phyloP scores from a whole-genome alignment of 2,329 filamentous ascomycete species.

The Ustulina deusta region DNA sequence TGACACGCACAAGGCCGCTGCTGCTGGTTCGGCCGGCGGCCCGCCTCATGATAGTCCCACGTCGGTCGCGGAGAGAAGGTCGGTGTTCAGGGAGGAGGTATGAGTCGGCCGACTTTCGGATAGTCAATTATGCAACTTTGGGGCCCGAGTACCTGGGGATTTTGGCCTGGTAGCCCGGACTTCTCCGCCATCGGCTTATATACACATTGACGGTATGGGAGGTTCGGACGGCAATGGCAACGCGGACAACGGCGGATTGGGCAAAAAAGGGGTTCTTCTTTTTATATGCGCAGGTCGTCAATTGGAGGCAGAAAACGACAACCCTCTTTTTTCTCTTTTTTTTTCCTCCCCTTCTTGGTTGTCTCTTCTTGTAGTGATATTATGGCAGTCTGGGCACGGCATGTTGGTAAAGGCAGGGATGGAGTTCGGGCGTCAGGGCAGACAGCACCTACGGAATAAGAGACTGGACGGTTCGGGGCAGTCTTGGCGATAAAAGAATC shows the following conservation, averaged over 20 bases:
- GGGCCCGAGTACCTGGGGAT: background rate
- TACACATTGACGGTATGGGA: background rate
- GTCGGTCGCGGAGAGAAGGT: conserved; percentile 46
- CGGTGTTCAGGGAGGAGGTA: conserved; percentile 49
- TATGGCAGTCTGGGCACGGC: conserved; percentile 17
- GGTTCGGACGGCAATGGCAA: background rate
- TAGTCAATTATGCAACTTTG: background rate
- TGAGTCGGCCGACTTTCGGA: conserved; percentile 20
- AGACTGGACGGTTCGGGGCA: conserved; percentile 5
- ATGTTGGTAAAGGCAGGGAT: conserved; percentile 8
- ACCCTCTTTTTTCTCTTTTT: background rate
- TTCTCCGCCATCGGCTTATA: background rate
- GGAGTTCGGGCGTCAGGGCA: conserved; percentile 28
- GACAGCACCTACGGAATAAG: conserved; percentile 5
- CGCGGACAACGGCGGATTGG: background rate
- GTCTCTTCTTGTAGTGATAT: conserved; percentile 19
- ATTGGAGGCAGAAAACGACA: background rate
- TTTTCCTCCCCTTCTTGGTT: background rate
- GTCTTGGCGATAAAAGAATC: conserved; percentile 21
- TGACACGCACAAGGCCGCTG: conserved; percentile 54
- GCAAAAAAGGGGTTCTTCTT: background rate
- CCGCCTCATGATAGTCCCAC: conserved; percentile 46
- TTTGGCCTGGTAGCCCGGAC: background rate
- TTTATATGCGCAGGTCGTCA: background rate
- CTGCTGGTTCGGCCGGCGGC: conserved; percentile 27